These are phyloP conservation scores for Nicotiana benthamiana DNA, from an alignment of 257 asterid genomes.

Conservation along the genomic window DNA sequence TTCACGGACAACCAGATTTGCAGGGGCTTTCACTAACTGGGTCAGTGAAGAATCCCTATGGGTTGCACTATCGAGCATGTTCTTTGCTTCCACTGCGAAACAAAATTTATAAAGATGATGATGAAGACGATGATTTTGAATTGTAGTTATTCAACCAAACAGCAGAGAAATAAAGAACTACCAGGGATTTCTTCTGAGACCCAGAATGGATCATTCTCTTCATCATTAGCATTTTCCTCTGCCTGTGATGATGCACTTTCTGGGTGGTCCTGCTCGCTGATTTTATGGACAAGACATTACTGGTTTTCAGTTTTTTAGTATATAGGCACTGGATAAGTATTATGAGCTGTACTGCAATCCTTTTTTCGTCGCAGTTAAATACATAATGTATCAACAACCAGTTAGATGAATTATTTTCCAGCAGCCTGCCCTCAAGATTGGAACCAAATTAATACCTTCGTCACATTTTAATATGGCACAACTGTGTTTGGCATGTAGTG, in stretches of 20 bases:
- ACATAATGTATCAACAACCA: not conserved
- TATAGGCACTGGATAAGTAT: not conserved
- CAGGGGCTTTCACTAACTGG: slow-evolving; percentile 62
- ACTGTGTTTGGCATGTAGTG: not conserved
- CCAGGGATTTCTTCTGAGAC: slow-evolving; percentile 73
- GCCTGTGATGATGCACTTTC: slow-evolving; percentile 28
- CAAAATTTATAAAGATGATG: slow-evolving; percentile 2
- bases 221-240: slow-evolving; percentile 28
- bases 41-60: slow-evolving; percentile 28
- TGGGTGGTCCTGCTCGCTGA: slow-evolving; percentile 55
- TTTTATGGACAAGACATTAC: slow-evolving; percentile 5
- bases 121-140: not conserved
- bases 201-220: slow-evolving; percentile 58
- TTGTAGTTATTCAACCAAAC: not conserved
- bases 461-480: not conserved
- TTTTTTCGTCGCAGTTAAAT: not conserved
- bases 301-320: not conserved
- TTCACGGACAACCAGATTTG: slow-evolving; percentile 84
- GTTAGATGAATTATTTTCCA: not conserved
- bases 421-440: not conserved
- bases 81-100: slow-evolving; percentile 65
- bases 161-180: slow-evolving; percentile 21
- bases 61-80: slow-evolving; percentile 37
- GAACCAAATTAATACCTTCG: not conserved
- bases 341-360: not conserved